Evolutionary conservation across 306 rosid genomes (phyloP).

Genomic region (Quercus berberidifolia): DNA sequence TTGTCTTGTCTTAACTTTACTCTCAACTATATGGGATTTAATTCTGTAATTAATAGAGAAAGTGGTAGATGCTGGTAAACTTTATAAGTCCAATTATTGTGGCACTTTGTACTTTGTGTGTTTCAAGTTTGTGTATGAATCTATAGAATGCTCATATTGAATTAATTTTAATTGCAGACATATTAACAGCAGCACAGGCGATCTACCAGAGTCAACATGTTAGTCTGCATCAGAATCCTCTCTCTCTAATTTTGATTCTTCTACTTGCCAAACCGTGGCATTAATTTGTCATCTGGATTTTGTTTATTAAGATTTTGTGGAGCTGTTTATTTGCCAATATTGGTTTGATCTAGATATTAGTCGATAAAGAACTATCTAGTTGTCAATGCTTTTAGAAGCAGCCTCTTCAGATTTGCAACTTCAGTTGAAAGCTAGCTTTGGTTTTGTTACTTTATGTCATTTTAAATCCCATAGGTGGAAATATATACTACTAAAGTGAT

Average conservation of each 20-base stretch:
- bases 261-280: not conserved
- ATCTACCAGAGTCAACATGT: conserved; percentile 77
- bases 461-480: not conserved
- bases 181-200: conserved; percentile 70
- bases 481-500: not conserved
- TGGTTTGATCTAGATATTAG: conserved; percentile 4
- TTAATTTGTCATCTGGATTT: not conserved
- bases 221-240: conserved; percentile 29
- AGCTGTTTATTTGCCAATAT: not conserved
- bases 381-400: conserved; percentile 4
- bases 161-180: conserved; percentile 60
- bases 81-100: not conserved
- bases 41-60: not conserved
- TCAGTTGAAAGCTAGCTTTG: conserved; percentile 6
- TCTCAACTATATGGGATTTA: not conserved
- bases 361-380: not conserved
- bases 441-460: not conserved
- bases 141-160: conserved; percentile 17
- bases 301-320: conserved; percentile 1
- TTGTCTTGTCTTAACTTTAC: not conserved
- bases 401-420: not conserved
- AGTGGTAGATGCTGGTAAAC: not conserved
- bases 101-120: not conserved
- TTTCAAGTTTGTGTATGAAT: not conserved
- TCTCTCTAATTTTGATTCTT: not conserved